These are phyloP conservation scores for Helminthosporium solani DNA, from an alignment of 2,329 filamentous ascomycete genomes.

Conservation along the genomic window DNA sequence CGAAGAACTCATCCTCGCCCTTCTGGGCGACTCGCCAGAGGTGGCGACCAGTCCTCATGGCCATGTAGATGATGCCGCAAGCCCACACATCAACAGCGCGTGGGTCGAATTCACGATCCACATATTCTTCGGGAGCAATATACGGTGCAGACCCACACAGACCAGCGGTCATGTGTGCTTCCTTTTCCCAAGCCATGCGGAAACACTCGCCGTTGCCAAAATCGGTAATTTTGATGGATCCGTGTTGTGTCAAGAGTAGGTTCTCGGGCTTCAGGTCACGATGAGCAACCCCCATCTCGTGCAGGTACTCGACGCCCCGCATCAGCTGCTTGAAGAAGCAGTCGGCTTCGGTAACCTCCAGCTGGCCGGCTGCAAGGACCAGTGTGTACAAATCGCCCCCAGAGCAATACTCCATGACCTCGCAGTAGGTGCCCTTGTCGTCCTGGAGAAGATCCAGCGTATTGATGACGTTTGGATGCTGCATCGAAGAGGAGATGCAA, in stretches of 20 bases:
- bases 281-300: constrained; percentile 98
- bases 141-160: constrained; percentile 96
- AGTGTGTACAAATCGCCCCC: constrained; percentile 95
- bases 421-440: constrained; percentile 94
- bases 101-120: constrained; percentile 93
- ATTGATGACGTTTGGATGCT: constrained; percentile 97
- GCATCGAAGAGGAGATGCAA: constrained; percentile 94
- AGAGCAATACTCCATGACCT: constrained; percentile 99
- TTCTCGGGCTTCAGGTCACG: constrained; percentile 97
- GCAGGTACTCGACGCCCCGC: constrained; percentile 98
- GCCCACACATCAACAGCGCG: constrained; percentile 98
- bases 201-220: constrained; percentile 99
- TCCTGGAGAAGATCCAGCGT: constrained; percentile 94
- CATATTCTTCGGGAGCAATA: constrained; percentile 95
- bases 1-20: constrained; percentile 96
- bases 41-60: constrained; percentile 94
- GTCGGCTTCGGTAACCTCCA: constrained; percentile 89
- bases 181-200: constrained; percentile 98
- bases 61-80: constrained; percentile 99
- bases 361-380: constrained; percentile 84
- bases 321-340: constrained; percentile 99
- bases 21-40: constrained; percentile 96
- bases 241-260: constrained; percentile 85
- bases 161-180: constrained; percentile 96
- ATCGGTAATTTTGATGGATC: constrained; percentile 94